Conservation (phyloP, 805 yeast genomes). For the Ogataea methanolica region DNA sequence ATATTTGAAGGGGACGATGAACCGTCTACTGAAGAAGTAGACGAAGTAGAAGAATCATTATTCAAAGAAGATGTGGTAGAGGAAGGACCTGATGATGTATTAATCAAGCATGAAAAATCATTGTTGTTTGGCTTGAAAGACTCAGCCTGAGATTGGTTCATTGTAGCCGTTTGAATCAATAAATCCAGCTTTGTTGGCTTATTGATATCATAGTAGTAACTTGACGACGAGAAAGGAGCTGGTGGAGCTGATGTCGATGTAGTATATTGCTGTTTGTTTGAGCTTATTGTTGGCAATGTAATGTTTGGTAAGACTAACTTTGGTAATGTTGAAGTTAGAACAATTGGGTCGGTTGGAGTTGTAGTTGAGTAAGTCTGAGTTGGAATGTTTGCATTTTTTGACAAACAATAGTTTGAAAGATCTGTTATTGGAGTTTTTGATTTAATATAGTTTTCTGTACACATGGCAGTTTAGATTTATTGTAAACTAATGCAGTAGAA, state of each 20-base stretch:
- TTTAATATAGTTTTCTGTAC: conserved; percentile 23
- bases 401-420: conserved; percentile 27
- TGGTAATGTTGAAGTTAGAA: conserved; percentile 10
- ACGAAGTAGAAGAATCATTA: background rate
- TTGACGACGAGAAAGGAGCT: no score
- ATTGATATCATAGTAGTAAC: background rate
- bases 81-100: background rate
- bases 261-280: background rate
- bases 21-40: background rate
- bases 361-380: conserved; percentile 15
- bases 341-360: conserved; percentile 9
- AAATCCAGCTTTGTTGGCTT: conserved; percentile 25
- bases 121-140: background rate
- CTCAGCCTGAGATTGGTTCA: conserved; percentile 5
- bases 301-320: conserved; percentile 6
- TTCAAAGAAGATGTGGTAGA: background rate
- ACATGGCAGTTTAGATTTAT: conserved; percentile 9
- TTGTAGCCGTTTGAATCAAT: conserved; percentile 29
- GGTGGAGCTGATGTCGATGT: background rate
- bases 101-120: background rate
- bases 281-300: background rate
- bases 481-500: no score
- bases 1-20: background rate
- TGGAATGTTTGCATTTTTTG: conserved; percentile 27
- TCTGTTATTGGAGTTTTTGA: conserved; percentile 26